Percentiles rank a stretch among this genome's conserved stretches.
These are phyloP conservation scores for Xylariaceae sp. DNA, from an alignment of 2,329 filamentous ascomycete species.

Conservation along the genomic window DNA sequence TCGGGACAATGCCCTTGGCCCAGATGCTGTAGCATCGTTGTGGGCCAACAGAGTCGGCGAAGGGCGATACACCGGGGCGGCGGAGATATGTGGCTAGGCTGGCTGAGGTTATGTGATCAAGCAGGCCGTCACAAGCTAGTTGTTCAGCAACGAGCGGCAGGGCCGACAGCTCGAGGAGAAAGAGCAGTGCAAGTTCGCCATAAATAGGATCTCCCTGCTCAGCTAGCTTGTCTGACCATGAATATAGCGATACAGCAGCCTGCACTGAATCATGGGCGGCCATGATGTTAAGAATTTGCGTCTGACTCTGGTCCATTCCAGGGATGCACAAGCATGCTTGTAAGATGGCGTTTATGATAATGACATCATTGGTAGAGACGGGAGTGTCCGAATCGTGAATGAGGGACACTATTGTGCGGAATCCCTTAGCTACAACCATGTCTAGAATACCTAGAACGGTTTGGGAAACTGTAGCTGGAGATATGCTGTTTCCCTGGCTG, in stretches of 20 bases:
- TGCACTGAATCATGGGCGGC: conserved; percentile 76
- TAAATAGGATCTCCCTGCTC: conserved; percentile 86
- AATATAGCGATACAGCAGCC: conserved; percentile 86
- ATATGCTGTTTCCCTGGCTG: conserved; percentile 41
- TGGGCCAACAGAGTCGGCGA: conserved; percentile 71
- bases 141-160: conserved; percentile 85
- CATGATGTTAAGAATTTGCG: conserved; percentile 74
- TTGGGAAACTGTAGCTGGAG: conserved; percentile 58
- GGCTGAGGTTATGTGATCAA: conserved; percentile 79
- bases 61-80: conserved; percentile 74
- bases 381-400: conserved; percentile 76
- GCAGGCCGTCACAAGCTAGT: conserved; percentile 83
- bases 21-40: conserved; percentile 87
- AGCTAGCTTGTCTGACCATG: conserved; percentile 87
- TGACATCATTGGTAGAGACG: conserved; percentile 79
- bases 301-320: conserved; percentile 73
- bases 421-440: conserved; percentile 79
- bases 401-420: conserved; percentile 79
- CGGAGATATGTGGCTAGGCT: conserved; percentile 81
- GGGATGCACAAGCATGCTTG: conserved; percentile 84
- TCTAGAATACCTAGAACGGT: conserved; percentile 81
- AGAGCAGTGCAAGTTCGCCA: conserved; percentile 87
- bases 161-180: conserved; percentile 85
- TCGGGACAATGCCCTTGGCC: conserved; percentile 84
- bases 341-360: conserved; percentile 84